These are phyloP conservation scores for Pythium periplocum DNA, from an alignment of 352 stramenopile genomes.

Conservation along the genomic window DNA sequence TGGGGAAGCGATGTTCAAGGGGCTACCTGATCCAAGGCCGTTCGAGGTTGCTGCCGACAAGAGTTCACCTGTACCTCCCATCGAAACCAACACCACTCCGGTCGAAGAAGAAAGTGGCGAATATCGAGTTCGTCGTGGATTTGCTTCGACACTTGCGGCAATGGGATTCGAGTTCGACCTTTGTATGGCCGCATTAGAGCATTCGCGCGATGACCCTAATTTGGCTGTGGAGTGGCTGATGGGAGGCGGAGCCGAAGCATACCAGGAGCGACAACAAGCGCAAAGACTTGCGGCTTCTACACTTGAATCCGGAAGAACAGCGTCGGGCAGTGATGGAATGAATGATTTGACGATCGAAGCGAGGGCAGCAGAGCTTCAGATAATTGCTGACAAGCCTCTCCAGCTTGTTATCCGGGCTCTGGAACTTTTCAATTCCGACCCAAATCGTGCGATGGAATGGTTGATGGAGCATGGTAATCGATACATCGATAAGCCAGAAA, in stretches of 20 bases:
- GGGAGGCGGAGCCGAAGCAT: slow-evolving; percentile 59
- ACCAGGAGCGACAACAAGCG: slow-evolving; percentile 66
- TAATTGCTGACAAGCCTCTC: slow-evolving; percentile 73
- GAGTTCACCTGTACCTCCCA: too few species aligned
- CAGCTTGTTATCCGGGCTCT: slow-evolving; percentile 55
- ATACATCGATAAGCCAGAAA: slow-evolving; percentile 53
- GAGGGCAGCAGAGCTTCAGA: slow-evolving; percentile 67
- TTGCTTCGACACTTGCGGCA: slow-evolving; percentile 74
- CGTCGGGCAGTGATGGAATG: slow-evolving; percentile 7
- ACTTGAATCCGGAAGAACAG: slow-evolving; percentile 22
- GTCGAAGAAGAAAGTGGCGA: slow-evolving; percentile 72
- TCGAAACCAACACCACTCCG: slow-evolving; percentile 14
- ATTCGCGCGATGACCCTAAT: slow-evolving; percentile 80
- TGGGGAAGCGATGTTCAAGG: slow-evolving; percentile 72
- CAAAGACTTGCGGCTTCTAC: slow-evolving; percentile 44
- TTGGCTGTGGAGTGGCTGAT: slow-evolving; percentile 85
- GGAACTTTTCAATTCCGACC: slow-evolving; percentile 74
- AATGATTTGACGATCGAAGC: slow-evolving; percentile 34
- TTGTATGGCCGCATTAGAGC: slow-evolving; percentile 78
- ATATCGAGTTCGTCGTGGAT: slow-evolving; percentile 62
- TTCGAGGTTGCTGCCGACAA: too few species aligned
- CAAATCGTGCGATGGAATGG: slow-evolving; percentile 86
- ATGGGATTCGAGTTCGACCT: slow-evolving; percentile 89
- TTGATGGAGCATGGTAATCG: slow-evolving; percentile 75
- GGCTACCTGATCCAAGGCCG: slow-evolving; percentile 42